phyloP scores from a whole-genome alignment of 441 rosid genomes.

The Francoa sonchifolia region DNA sequence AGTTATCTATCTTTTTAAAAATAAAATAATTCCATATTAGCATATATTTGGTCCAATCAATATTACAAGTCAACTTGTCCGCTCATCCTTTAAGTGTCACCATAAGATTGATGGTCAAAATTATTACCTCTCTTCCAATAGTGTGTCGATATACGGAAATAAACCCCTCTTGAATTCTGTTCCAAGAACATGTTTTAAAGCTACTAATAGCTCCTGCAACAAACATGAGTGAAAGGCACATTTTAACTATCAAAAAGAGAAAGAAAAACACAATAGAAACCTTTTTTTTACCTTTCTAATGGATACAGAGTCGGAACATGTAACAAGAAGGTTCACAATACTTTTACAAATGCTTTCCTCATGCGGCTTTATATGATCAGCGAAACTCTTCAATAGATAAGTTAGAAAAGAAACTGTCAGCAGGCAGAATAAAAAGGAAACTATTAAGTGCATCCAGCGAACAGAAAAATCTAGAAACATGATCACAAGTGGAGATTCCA shows the following conservation, averaged over 20 bases:
- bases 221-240: conserved; percentile 16
- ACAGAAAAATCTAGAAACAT: too few relatives aligned
- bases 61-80: conserved; percentile 1
- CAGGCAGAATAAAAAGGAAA: conserved; percentile 18
- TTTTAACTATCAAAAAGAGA: conserved; percentile 10
- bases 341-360: conserved; percentile 96
- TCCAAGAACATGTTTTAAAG: conserved; percentile 93
- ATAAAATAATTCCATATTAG: too few relatives aligned
- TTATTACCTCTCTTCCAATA: conserved; percentile 80
- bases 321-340: conserved; percentile 92
- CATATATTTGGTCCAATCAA: too few relatives aligned
- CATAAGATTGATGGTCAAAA: background rate
- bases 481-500: too few relatives aligned
- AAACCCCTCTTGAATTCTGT: conserved; percentile 98
- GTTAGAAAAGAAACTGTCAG: conserved; percentile 98
- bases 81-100: conserved; percentile 2
- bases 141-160: conserved; percentile 87
- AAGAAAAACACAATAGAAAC: conserved; percentile 5
- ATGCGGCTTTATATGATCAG: conserved; percentile 88
- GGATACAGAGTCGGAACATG: conserved; percentile 91
- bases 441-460: background rate
- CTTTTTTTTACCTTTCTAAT: conserved; percentile 68
- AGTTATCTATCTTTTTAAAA: too few relatives aligned
- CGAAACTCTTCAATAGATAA: conserved; percentile 90
- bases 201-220: conserved; percentile 84